Evolutionary conservation across 192 early-diverging fungal species (phyloP).

Genomic region (Blastocladiella britannica): DNA sequence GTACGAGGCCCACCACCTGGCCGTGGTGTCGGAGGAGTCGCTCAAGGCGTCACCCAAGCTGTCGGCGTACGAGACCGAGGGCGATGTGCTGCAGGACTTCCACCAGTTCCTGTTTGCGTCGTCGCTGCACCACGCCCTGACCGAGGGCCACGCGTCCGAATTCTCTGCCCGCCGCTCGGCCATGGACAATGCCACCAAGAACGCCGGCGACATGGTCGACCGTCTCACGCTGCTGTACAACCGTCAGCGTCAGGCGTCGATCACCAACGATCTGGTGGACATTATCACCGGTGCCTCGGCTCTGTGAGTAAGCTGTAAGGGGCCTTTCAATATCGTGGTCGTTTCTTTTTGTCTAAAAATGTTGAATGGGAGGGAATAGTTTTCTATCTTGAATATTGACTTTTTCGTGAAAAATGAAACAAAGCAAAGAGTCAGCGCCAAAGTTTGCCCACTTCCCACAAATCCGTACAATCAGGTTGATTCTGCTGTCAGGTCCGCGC

Average conservation of each 20-base stretch:
- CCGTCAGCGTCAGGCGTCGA: slow-evolving; percentile 88
- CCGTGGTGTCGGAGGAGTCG: slow-evolving; percentile 38
- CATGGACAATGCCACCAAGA: slow-evolving; percentile 99
- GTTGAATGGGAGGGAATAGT: too few relatives aligned
- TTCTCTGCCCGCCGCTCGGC: slow-evolving; percentile 90
- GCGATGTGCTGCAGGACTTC: slow-evolving; percentile 59
- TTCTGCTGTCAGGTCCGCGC: too few relatives aligned
- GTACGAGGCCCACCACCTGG: slow-evolving; percentile 57
- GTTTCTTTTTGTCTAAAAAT: too few relatives aligned
- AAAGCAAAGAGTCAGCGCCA: too few relatives aligned
- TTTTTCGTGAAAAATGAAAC: too few relatives aligned
- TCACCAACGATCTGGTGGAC: slow-evolving; percentile 95
- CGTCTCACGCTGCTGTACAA: slow-evolving; percentile 92
- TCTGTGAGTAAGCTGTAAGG: slow-evolving; percentile 40
- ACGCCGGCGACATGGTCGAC: slow-evolving; percentile 94
- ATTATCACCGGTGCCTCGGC: slow-evolving; percentile 94
- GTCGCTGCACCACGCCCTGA: slow-evolving; percentile 81
- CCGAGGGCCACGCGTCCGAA: slow-evolving; percentile 90
- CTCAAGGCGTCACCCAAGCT: slow-evolving; percentile 64
- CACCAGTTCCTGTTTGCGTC: slow-evolving; percentile 89
- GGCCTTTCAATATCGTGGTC: too few relatives aligned
- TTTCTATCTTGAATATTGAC: too few relatives aligned
- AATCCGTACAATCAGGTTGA: too few relatives aligned
- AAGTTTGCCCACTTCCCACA: too few relatives aligned
- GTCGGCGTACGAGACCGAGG: slow-evolving; percentile 69